phyloP scores from a whole-genome alignment of 2,329 filamentous ascomycete genomes.

The Cadophora sp. region DNA sequence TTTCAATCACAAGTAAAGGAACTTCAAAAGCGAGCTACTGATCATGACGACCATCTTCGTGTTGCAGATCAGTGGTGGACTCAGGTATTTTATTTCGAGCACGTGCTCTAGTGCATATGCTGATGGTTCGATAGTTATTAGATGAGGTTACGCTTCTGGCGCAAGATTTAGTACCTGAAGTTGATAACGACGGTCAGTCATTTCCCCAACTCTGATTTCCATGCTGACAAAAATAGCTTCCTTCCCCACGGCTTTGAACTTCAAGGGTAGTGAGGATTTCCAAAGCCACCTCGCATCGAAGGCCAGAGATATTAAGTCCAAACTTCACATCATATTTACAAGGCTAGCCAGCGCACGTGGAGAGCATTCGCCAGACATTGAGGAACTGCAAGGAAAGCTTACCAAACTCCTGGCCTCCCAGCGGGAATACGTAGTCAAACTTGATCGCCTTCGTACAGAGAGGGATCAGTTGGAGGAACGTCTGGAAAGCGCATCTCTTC shows the following conservation, averaged over 20 bases:
- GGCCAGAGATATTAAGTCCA: slow-evolving; percentile 76
- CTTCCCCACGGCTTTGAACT: slow-evolving; percentile 64
- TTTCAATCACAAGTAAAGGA: slow-evolving; percentile 84
- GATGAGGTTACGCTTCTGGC: slow-evolving; percentile 69
- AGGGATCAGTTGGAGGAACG: slow-evolving; percentile 87
- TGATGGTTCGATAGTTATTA: slow-evolving; percentile 54
- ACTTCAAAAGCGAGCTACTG: slow-evolving; percentile 75
- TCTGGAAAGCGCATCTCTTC: slow-evolving; percentile 84
- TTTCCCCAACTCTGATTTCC: not conserved
- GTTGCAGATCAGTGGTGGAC: slow-evolving; percentile 93
- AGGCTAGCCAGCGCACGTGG: slow-evolving; percentile 59
- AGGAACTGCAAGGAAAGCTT: slow-evolving; percentile 77
- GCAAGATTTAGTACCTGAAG: slow-evolving; percentile 54
- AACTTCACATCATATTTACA: slow-evolving; percentile 72
- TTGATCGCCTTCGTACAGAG: slow-evolving; percentile 77
- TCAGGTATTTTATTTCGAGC: slow-evolving; percentile 66
- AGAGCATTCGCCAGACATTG: slow-evolving; percentile 69
- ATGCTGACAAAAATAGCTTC: slow-evolving; percentile 51
- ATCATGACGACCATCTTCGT: slow-evolving; percentile 93
- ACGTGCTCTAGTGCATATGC: not conserved
- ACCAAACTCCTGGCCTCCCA: slow-evolving; percentile 78
- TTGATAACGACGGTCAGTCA: slow-evolving; percentile 48
- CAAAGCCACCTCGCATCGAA: slow-evolving; percentile 81
- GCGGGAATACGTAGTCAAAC: slow-evolving; percentile 78
- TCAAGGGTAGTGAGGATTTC: slow-evolving; percentile 74